Conservation (phyloP, 129 eudicot species). For the Arctium lappa region DNA sequence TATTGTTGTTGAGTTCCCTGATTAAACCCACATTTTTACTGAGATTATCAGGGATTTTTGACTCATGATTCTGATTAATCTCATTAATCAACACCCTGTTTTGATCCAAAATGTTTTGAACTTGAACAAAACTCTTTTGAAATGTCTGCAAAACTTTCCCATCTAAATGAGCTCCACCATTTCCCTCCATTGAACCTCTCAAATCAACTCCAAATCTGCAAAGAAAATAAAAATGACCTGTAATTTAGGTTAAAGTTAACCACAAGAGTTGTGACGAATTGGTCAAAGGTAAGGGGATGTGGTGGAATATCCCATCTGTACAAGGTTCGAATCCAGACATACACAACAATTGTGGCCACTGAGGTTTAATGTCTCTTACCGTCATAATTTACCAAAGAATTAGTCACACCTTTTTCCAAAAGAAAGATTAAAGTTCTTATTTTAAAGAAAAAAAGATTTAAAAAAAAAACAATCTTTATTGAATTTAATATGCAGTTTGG, state of each 20-base stretch:
- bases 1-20: conserved; percentile 79
- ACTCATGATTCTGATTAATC: conserved; percentile 91
- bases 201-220: conserved; percentile 29
- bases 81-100: conserved; percentile 75
- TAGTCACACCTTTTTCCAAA: too few relatives aligned
- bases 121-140: conserved; percentile 92
- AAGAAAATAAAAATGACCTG: conserved; percentile 7
- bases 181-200: conserved; percentile 38
- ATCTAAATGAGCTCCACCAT: conserved; percentile 61
- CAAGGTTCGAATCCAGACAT: too few relatives aligned
- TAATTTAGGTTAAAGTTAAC: not conserved
- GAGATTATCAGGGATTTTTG: conserved; percentile 76
- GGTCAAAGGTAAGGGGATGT: too few relatives aligned
- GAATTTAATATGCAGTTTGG: conserved; percentile 13
- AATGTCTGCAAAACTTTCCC: conserved; percentile 77
- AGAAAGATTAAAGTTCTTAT: too few relatives aligned
- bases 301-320: too few relatives aligned
- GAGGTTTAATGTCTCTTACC: too few relatives aligned
- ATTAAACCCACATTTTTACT: conserved; percentile 77
- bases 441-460: too few relatives aligned
- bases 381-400: too few relatives aligned
- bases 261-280: too few relatives aligned
- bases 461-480: not conserved
- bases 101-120: conserved; percentile 76
- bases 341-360: too few relatives aligned